Conservation (phyloP, 352 stramenopile species). For the Phytophthora syringae region DNA sequence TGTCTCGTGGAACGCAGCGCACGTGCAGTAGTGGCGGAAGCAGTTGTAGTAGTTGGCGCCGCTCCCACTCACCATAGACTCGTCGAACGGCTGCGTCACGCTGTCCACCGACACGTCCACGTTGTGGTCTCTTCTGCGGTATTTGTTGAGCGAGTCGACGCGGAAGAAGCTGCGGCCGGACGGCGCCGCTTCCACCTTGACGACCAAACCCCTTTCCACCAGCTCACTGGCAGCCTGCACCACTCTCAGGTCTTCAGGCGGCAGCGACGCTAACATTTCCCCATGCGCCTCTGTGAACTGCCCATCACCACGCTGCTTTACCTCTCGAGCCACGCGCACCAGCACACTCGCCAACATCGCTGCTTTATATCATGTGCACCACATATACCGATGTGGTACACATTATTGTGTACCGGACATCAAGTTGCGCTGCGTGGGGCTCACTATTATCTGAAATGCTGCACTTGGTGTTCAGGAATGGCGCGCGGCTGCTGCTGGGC, state of each 20-base stretch:
- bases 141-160: constrained; percentile 72
- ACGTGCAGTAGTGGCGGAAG: constrained; percentile 76
- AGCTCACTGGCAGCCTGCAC: constrained; percentile 65
- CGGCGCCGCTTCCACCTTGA: constrained; percentile 54
- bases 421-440: background rate
- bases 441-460: constrained; percentile 22
- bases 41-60: constrained; percentile 78
- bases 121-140: constrained; percentile 30
- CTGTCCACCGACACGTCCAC: constrained; percentile 16
- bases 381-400: background rate
- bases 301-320: constrained; percentile 40
- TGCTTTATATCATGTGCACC: too few relatives aligned
- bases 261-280: constrained; percentile 54
- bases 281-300: constrained; percentile 49
- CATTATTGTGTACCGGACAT: background rate
- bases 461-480: constrained; percentile 64
- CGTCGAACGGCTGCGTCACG: constrained; percentile 55
- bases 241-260: constrained; percentile 46
- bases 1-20: constrained; percentile 57
- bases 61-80: constrained; percentile 40
- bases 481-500: constrained; percentile 61
- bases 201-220: constrained; percentile 50
- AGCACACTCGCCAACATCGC: constrained; percentile 46
- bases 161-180: constrained; percentile 65
- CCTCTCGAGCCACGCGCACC: constrained; percentile 45